Evolutionary conservation across 1,139 yeast genomes (phyloP).

Genomic region (Kodamaea arcana): DNA sequence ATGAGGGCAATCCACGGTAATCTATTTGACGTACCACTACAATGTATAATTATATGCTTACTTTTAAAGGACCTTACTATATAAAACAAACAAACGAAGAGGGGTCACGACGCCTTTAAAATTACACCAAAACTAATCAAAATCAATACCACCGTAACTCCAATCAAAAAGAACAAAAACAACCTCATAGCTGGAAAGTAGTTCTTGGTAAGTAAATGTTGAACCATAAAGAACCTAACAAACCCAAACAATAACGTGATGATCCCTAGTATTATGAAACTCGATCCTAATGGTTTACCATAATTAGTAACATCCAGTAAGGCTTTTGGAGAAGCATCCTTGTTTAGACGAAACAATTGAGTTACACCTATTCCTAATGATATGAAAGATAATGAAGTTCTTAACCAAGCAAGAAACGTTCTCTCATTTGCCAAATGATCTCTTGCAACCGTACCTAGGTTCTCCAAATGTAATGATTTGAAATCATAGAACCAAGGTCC

Average conservation of each 20-base stretch:
- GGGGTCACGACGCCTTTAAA: not conserved
- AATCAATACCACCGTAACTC: conserved; percentile 25
- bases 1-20: too few species aligned
- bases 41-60: too few species aligned
- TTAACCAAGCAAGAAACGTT: conserved; percentile 71
- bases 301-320: conserved; percentile 14
- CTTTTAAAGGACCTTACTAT: too few species aligned
- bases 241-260: conserved; percentile 31
- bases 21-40: too few species aligned
- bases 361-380: conserved; percentile 43
- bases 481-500: too few species aligned
- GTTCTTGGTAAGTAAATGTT: conserved; percentile 38
- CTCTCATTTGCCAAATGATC: conserved; percentile 73
- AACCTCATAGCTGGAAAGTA: conserved; percentile 43
- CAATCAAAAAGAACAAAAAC: conserved; percentile 26
- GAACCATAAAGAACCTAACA: conserved; percentile 36
- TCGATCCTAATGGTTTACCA: conserved; percentile 37
- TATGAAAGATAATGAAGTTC: conserved; percentile 50
- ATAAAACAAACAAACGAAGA: too few species aligned
- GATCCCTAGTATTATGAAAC: conserved; percentile 35
- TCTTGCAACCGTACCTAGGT: conserved; percentile 48
- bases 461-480: conserved; percentile 19
- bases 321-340: conserved; percentile 13
- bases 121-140: conserved; percentile 15
- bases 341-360: conserved; percentile 36